Evolutionary conservation across 2,329 filamentous ascomycete genomes (phyloP).

Genomic region (Cladosporium oxysporum): DNA sequence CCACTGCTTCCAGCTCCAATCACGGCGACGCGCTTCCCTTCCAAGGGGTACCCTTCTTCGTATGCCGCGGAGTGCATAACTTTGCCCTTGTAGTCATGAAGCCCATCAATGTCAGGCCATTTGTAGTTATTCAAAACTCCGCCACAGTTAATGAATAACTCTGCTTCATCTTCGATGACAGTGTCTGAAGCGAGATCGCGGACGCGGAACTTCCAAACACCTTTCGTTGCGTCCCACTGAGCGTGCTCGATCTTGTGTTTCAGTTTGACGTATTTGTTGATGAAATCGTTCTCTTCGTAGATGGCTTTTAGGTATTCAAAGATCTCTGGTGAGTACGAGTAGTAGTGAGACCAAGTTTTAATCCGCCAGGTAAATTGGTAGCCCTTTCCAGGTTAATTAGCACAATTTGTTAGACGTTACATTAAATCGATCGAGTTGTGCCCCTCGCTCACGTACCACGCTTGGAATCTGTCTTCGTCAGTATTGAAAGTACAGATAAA

Average conservation of each 20-base stretch:
- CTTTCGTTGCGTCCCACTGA: conserved; percentile 46
- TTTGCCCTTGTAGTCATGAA: conserved; percentile 46
- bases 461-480: conserved; percentile 33
- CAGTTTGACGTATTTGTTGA: conserved; percentile 50
- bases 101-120: conserved; percentile 46
- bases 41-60: conserved; percentile 43
- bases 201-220: conserved; percentile 43
- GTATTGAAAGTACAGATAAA: background rate
- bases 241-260: conserved; percentile 48
- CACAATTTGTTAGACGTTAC: no score
- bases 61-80: conserved; percentile 48
- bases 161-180: conserved; percentile 37
- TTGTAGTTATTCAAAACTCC: conserved; percentile 49
- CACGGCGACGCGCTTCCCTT: conserved; percentile 45
- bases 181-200: conserved; percentile 38
- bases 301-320: conserved; percentile 51
- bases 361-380: conserved; percentile 57
- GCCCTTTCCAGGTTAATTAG: conserved; percentile 25
- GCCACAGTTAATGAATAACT: conserved; percentile 48
- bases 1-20: conserved; percentile 46
- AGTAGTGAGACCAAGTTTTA: conserved; percentile 52
- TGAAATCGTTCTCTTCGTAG: conserved; percentile 47
- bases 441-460: conserved; percentile 28
- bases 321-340: conserved; percentile 51
- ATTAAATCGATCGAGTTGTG: no score